phyloP scores from a whole-genome alignment of 192 early-diverging fungal species.

The Diversispora eburnea region DNA sequence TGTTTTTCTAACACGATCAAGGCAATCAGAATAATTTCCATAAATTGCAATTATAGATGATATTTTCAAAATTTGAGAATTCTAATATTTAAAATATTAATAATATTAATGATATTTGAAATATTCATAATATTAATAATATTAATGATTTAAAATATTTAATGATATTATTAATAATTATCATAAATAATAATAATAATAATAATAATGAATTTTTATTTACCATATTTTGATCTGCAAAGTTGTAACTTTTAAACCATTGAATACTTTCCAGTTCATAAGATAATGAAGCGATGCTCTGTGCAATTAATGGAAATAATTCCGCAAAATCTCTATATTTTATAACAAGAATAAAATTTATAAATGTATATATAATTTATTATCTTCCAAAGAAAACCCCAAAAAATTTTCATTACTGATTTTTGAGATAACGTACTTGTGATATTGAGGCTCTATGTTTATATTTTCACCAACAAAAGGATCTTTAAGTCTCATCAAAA shows the following conservation, averaged over 20 bases:
- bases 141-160: background rate
- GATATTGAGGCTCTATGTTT: conserved; percentile 22
- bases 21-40: conserved; percentile 25
- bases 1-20: conserved; percentile 20
- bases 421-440: conserved; percentile 1
- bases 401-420: no score
- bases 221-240: conserved; percentile 15
- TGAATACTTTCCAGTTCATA: conserved; percentile 6
- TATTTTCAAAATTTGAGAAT: background rate
- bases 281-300: conserved; percentile 16
- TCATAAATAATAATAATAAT: no score
- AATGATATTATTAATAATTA: no score
- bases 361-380: background rate
- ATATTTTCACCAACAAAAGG: conserved; percentile 24
- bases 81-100: background rate
- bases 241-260: conserved; percentile 2
- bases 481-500: conserved; percentile 11
- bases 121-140: background rate
- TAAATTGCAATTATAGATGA: conserved; percentile 20
- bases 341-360: background rate
- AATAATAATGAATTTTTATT: no score
- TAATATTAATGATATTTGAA: background rate
- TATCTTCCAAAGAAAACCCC: background rate
- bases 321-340: background rate
- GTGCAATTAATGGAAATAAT: conserved; percentile 5